Base-by-base conservation (phyloP, 2,329 filamentous ascomycete species). In the Fusarium sulawesiense region DNA sequence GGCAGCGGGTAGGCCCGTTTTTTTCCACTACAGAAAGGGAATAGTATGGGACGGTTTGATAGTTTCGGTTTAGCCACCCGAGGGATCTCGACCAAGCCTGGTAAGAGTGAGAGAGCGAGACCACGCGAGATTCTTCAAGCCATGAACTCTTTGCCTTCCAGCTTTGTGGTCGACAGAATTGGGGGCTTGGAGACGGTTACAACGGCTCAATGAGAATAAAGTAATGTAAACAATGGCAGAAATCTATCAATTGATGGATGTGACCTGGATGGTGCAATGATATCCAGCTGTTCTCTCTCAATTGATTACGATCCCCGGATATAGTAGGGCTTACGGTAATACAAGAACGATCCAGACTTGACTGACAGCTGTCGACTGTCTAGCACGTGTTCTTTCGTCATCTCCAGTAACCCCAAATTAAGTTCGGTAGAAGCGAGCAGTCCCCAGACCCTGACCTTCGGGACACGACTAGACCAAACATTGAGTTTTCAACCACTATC, bases 1-100 rank as follows among this genome's bases (percentile, higher is more conserved):
- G 56, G 41, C 29, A 21, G 16, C 57, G 60, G 60, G 60, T 55
- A 47, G 41, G 32, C 57, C 60, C 60, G 47, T 20, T 20, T 61
- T 41, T 41, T 21, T n/a, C n/a, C 18, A 25, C 3, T 5, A 10
- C 18, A 3, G 18, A 37, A 37, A 37, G 18, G 16, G 18, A 29
- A 14, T 34, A 27, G 46, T 21, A 41, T 54, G 25, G 3, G 16
- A 34, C 14, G 7, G 27, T 18, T 49, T 7, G 14, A 6, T 14
- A 13, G 14, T 21, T 41, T 34, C 5, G 45, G 56, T 23, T 27
- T 21, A 34, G n/a, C 10, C 16, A 25, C 3, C 12, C 18, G 16
- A 27, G 3, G 2, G 23, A 45, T 46, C n/a, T 23, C 45, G 30
- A 41, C 30, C 40, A 25, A 34, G 7, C 34, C 6, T 23, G 18